Percentiles rank a stretch among this genome's conserved stretches.
These are phyloP conservation scores for Pseudocercospora eumusae DNA, from an alignment of 2,329 filamentous ascomycete genomes.

Conservation along the genomic window DNA sequence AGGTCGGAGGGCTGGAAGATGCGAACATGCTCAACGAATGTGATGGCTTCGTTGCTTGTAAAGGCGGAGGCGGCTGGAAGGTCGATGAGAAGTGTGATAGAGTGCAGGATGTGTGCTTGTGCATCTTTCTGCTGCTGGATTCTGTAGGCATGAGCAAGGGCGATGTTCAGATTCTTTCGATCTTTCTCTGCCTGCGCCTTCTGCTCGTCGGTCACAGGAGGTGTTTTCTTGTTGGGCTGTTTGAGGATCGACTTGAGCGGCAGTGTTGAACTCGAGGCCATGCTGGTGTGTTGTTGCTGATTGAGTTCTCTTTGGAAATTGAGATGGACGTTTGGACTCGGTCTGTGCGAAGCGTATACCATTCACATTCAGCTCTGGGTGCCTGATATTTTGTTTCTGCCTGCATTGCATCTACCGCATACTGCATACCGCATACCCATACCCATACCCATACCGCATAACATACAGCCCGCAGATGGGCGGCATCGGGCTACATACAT, in stretches of 20 bases:
- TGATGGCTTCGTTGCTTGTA: slow-evolving; percentile 59
- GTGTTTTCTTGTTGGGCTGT: slow-evolving; percentile 38
- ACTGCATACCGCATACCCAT: no score
- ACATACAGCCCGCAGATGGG: neutral
- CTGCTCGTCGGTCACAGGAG: slow-evolving; percentile 28
- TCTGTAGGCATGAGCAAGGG: slow-evolving; percentile 77
- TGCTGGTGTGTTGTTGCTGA: slow-evolving; percentile 16
- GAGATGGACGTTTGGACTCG: neutral
- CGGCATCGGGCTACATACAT: neutral
- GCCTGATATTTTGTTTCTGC: slow-evolving; percentile 4
- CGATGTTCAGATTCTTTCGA: slow-evolving; percentile 60
- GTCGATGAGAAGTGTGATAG: slow-evolving; percentile 70
- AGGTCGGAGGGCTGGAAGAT: slow-evolving; percentile 86
- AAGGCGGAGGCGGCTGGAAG: slow-evolving; percentile 54
- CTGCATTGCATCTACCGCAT: slow-evolving; percentile 1
- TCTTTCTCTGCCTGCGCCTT: slow-evolving; percentile 40
- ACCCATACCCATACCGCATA: no score
- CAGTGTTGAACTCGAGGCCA: slow-evolving; percentile 31
- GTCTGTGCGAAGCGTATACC: no score
- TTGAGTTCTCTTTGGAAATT: neutral
- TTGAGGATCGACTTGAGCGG: slow-evolving; percentile 52
- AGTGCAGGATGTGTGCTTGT: slow-evolving; percentile 71
- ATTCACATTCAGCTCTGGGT: neutral
- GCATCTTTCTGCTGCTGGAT: slow-evolving; percentile 81
- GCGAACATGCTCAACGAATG: slow-evolving; percentile 67